phyloP scores from a whole-genome alignment of 1,284 basidiomycete species.

The Ganoderma lucidum region DNA sequence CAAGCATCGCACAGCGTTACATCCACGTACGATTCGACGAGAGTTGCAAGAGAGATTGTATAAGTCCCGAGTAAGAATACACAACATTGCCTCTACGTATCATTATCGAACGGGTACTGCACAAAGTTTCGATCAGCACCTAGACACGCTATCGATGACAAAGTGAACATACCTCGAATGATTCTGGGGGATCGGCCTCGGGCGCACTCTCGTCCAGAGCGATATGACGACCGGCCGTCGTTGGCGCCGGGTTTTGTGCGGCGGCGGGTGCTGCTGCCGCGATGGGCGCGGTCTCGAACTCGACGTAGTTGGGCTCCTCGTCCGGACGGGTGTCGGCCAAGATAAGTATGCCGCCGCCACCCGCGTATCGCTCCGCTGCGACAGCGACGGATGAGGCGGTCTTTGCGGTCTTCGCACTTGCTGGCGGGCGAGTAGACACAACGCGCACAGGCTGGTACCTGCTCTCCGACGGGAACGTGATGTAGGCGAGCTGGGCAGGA shows the following conservation, averaged over 20 bases:
- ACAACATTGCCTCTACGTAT: slow-evolving; percentile 49
- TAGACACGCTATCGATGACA: slow-evolving; percentile 15
- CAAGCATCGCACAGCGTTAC: not conserved
- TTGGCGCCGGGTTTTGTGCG: slow-evolving; percentile 28
- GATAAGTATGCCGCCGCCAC: slow-evolving; percentile 87
- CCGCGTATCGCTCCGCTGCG: slow-evolving; percentile 67
- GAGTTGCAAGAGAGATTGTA: slow-evolving; percentile 20
- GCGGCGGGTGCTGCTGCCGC: slow-evolving; percentile 43
- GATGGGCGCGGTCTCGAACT: slow-evolving; percentile 61
- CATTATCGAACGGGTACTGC: slow-evolving; percentile 72
- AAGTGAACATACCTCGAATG: slow-evolving; percentile 74
- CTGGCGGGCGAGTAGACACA: slow-evolving; percentile 61
- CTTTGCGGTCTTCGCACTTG: slow-evolving; percentile 44
- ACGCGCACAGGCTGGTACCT: slow-evolving; percentile 93
- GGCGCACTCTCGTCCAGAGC: slow-evolving; percentile 73
- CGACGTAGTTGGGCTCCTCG: slow-evolving; percentile 78
- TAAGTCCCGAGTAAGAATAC: slow-evolving; percentile 33
- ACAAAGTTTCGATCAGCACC: slow-evolving; percentile 27
- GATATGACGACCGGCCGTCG: slow-evolving; percentile 53
- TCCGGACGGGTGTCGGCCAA: slow-evolving; percentile 74
- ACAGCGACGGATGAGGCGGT: slow-evolving; percentile 40
- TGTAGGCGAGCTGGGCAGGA: slow-evolving; percentile 86
- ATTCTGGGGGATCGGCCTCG: slow-evolving; percentile 80
- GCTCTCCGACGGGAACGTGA: slow-evolving; percentile 82
- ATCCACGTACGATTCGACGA: not conserved